These are phyloP conservation scores for Postia placenta DNA, from an alignment of 768 basidiomycete genomes.

Conservation along the genomic window DNA sequence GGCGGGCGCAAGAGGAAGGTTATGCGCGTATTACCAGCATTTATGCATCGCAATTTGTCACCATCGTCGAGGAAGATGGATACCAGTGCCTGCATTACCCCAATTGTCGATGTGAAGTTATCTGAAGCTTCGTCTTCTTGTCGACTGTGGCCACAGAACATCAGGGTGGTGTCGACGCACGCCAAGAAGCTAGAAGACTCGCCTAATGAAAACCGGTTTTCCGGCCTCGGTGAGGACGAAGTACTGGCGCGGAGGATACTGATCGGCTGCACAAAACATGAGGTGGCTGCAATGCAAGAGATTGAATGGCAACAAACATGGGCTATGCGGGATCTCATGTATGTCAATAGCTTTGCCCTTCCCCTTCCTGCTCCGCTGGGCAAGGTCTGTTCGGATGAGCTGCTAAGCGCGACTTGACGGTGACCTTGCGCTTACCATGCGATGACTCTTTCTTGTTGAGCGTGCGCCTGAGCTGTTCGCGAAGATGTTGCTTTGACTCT, in stretches of 20 bases:
- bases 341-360: constrained; percentile 19
- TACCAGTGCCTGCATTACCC: constrained; percentile 91
- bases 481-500: constrained; percentile 54
- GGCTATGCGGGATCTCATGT: constrained; percentile 34
- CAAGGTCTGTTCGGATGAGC: no score
- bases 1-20: constrained; percentile 84
- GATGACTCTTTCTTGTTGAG: constrained; percentile 46
- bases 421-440: constrained; percentile 37
- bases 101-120: constrained; percentile 72
- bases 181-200: constrained; percentile 2
- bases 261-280: no score
- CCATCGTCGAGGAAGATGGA: constrained; percentile 93
- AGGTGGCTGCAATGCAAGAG: no score
- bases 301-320: no score
- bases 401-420: not conserved
- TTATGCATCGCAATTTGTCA: constrained; percentile 81
- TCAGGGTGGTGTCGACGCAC: not conserved
- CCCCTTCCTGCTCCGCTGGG: constrained; percentile 1
- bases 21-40: constrained; percentile 76
- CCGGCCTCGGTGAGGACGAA: constrained; percentile 93
- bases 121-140: constrained; percentile 54
- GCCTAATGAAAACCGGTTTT: constrained; percentile 96
- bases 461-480: constrained; percentile 68
- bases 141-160: constrained; percentile 32
- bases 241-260: constrained; percentile 45